phyloP scores from a whole-genome alignment of 805 yeast species.

The Starmerella powellii region DNA sequence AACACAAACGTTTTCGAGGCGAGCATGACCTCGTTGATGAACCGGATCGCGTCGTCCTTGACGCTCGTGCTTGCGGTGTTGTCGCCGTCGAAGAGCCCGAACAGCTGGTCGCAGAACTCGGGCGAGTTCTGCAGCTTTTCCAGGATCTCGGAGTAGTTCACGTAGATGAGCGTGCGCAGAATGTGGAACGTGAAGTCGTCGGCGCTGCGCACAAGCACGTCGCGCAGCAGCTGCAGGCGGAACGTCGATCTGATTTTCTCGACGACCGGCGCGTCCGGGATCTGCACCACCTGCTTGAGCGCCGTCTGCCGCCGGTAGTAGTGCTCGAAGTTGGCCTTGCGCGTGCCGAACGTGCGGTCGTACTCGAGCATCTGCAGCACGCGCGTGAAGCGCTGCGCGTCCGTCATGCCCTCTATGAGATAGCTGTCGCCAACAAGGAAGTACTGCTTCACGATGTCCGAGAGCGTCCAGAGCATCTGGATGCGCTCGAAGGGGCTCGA shows the following conservation, averaged over 20 bases:
- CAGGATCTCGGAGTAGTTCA: constrained; percentile 57
- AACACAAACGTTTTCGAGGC: constrained; percentile 58
- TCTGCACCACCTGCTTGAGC: constrained; percentile 62
- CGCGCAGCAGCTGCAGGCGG: constrained; percentile 68
- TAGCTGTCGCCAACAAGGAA: constrained; percentile 58
- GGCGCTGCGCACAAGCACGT: constrained; percentile 66
- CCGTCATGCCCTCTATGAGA: constrained; percentile 46
- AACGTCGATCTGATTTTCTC: constrained; percentile 60
- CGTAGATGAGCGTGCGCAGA: constrained; percentile 53
- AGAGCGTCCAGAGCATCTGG: constrained; percentile 49
- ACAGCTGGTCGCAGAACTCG: constrained; percentile 45
- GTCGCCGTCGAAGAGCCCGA: constrained; percentile 39
- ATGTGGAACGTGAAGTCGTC: constrained; percentile 70
- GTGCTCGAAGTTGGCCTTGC: constrained; percentile 68
- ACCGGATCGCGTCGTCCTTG: constrained; percentile 51
- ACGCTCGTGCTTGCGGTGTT: neutral
- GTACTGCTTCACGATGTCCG: constrained; percentile 57
- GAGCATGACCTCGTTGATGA: constrained; percentile 67
- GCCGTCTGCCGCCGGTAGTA: constrained; percentile 45
- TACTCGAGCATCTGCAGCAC: constrained; percentile 71
- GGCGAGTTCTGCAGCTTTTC: constrained; percentile 42
- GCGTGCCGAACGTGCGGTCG: constrained; percentile 73
- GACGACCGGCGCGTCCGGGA: constrained; percentile 39
- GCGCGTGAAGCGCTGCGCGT: constrained; percentile 42
- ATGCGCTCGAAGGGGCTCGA: constrained; percentile 31